Evolutionary conservation across 2,329 filamentous ascomycete species (phyloP), one percentile per base, ranked within the genome.

Genomic region (Xylaria sp.): DNA sequence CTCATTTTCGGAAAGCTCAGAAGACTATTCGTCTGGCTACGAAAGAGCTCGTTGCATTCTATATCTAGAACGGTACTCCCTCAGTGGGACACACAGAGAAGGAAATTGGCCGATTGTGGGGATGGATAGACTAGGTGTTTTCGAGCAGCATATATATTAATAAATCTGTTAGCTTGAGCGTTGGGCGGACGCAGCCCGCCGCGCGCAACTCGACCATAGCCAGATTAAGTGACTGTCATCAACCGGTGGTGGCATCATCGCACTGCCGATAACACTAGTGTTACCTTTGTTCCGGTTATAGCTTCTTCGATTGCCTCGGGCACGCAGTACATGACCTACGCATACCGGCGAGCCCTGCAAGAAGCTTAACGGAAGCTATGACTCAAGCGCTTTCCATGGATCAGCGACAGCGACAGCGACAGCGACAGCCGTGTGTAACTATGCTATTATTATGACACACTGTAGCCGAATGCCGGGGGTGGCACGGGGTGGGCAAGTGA

Each of bases 91-190:
- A 69, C 28, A 66, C 18, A 67, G 44, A 28, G 65, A 55, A 70
- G 57, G 63, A 69, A 48, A 37, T 20, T 44, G 50, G 50, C 57
- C 50, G 56, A 52, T 72, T 60, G 48, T 69, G 67, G 69, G 71
- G 71, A 72, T 71, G 65, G 46, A 70, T 58, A 65, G 66, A 54
- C n/a, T 25, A 58, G 48, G 50, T 18, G 51, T 61, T 69, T 67
- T n/a, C 57, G 39, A 66, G 64, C 52, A 60, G 56, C 66, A 69
- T 61, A 69, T 71, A 64, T 71, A 71, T 41, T 72, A 71, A 72
- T 71, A 69, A 64, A 72, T 67, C 20, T 69, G 59, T 66, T 66
- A 15, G 52, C 59, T 65, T 61, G 54, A 39, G 5, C 41, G 52
- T n/a, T 1, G 48, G 18, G 28, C 23, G 25, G 31, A 34, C 4